Conservation (phyloP, 345 rosid species). For the Sapria himalayana region DNA sequence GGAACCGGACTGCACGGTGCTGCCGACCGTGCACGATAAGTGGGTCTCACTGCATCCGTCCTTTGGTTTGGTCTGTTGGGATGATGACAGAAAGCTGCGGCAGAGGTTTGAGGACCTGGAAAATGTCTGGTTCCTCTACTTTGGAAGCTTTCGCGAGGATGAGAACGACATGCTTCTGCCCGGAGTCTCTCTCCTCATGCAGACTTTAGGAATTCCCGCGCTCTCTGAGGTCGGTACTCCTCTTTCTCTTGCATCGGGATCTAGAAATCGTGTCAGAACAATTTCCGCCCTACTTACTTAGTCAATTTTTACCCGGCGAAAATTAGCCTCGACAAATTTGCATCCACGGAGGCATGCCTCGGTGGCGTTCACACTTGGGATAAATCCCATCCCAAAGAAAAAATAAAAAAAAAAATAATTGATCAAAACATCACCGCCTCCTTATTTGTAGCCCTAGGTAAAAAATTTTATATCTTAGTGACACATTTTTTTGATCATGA, state of each 20-base stretch:
- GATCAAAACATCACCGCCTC: too few relatives aligned
- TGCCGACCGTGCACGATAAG: conserved; percentile 48
- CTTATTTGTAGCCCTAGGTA: too few relatives aligned
- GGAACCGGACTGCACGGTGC: conserved; percentile 38
- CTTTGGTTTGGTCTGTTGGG: conserved; percentile 69
- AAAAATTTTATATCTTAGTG: too few relatives aligned
- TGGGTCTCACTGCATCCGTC: conserved; percentile 85
- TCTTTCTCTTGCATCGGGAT: background rate
- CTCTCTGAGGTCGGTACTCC: conserved; percentile 44
- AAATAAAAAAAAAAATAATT: too few relatives aligned
- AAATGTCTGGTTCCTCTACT: conserved; percentile 35
- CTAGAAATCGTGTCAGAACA: too few relatives aligned
- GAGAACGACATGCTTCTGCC: conserved; percentile 34
- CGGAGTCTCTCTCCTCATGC: conserved; percentile 36
- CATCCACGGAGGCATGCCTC: too few relatives aligned
- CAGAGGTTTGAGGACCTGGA: conserved; percentile 37
- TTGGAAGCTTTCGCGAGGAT: conserved; percentile 28
- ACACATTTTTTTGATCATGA: too few relatives aligned
- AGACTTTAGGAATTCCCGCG: conserved; percentile 51
- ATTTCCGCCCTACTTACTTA: too few relatives aligned
- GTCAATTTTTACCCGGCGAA: too few relatives aligned
- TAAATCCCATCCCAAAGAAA: too few relatives aligned
- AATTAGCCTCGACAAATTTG: too few relatives aligned
- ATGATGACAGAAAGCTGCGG: conserved; percentile 44
- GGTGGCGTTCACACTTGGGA: too few relatives aligned